Conservation (phyloP, 495 filamentous ascomycete genomes). For the Aspergillus sclerotiicarbonarius region DNA sequence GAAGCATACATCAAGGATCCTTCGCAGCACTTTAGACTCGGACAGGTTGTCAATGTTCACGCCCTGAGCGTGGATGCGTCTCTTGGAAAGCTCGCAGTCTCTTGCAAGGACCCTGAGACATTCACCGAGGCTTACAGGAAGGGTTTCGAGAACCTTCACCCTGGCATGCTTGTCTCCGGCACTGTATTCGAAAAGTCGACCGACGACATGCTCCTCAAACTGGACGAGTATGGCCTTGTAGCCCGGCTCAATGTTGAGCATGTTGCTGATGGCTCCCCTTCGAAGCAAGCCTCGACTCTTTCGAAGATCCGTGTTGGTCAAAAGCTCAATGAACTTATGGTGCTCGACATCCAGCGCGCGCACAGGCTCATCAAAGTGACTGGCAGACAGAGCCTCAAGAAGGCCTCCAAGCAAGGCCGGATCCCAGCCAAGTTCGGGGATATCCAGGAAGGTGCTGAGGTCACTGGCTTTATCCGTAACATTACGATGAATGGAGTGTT, state of each 20-base stretch:
- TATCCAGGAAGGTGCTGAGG: constrained; percentile 61
- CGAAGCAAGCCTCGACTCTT: constrained; percentile 69
- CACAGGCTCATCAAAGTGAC: constrained; percentile 71
- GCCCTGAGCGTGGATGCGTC: constrained; percentile 74
- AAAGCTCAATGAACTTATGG: constrained; percentile 74
- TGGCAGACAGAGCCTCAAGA: constrained; percentile 76
- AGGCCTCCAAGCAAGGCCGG: constrained; percentile 62
- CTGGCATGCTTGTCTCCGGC: constrained; percentile 70
- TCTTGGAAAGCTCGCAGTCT: constrained; percentile 72
- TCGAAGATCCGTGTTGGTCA: constrained; percentile 81
- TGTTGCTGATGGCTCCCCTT: constrained; percentile 73
- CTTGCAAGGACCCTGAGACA: constrained; percentile 82
- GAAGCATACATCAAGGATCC: constrained; percentile 92
- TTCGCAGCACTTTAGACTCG: constrained; percentile 79
- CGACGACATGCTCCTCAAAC: constrained; percentile 73
- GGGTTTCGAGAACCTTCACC: constrained; percentile 66
- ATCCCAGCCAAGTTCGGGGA: constrained; percentile 67
- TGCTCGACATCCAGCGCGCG: constrained; percentile 73
- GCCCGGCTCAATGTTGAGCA: constrained; percentile 74
- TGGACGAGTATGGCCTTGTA: constrained; percentile 67
- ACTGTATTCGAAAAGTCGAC: constrained; percentile 82
- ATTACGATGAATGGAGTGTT: constrained; percentile 76
- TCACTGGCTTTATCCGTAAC: constrained; percentile 82
- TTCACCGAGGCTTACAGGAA: constrained; percentile 73
- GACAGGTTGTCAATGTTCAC: constrained; percentile 87